A percentile compares a stretch with the other conserved stretches of the same genome.
Evolutionary conservation across 176 grass and related monocot genomes (phyloP).

Genomic region (Bolboschoenus planiculmis): DNA sequence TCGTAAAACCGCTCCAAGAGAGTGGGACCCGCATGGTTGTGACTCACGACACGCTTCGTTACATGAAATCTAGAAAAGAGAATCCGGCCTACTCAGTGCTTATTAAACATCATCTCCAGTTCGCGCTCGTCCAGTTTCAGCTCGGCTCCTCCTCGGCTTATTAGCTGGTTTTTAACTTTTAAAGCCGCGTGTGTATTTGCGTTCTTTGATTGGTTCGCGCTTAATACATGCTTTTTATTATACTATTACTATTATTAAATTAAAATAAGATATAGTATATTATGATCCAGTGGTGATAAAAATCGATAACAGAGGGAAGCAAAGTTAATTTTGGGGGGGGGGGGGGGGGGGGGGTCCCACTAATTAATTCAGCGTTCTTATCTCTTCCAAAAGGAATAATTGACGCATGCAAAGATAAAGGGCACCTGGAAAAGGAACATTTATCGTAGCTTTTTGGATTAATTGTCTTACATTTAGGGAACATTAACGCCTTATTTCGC

Average conservation of each 20-base stretch:
- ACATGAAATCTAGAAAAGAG: neutral
- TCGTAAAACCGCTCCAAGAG: too few relatives aligned
- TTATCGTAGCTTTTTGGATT: neutral
- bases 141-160: neutral
- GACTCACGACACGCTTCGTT: neutral
- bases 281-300: neutral
- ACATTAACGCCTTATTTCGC: neutral
- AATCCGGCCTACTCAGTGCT: neutral
- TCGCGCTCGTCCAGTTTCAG: neutral
- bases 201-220: neutral
- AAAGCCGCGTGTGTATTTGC: too few relatives aligned
- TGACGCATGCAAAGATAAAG: neutral
- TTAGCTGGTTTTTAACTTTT: neutral
- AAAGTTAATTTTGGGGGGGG: neutral
- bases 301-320: neutral
- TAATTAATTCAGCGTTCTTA: neutral
- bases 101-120: neutral
- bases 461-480: neutral
- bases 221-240: neutral
- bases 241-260: neutral
- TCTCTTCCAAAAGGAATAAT: neutral
- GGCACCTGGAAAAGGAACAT: neutral
- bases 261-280: neutral
- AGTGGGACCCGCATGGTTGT: neutral
- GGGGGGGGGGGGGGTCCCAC: neutral